A percentile compares a stretch with the other conserved stretches of the same genome.
Conservation (phyloP, 768 basidiomycete species). For the Phaeotremella skinneri region DNA sequence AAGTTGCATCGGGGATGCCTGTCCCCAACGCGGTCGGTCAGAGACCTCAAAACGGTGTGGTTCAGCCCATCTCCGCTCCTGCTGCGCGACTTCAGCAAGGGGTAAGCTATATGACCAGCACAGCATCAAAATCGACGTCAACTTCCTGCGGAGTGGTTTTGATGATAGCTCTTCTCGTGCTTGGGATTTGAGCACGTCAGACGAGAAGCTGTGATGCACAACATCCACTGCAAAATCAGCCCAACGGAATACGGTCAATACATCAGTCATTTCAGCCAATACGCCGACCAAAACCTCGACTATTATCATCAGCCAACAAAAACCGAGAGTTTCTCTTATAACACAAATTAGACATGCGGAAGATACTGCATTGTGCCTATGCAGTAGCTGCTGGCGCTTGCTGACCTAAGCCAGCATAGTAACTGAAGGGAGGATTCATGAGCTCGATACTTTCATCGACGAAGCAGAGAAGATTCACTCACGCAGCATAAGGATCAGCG, state of each 20-base stretch:
- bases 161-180: too few species aligned
- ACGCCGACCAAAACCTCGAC: neutral
- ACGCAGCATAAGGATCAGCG: slow-evolving; percentile 49
- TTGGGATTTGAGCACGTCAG: too few species aligned
- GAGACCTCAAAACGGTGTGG: too few species aligned
- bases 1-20: too few species aligned
- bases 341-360: neutral
- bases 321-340: neutral
- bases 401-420: slow-evolving; percentile 24
- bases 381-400: slow-evolving; percentile 14
- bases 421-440: slow-evolving; percentile 5
- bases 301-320: neutral
- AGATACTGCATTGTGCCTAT: neutral
- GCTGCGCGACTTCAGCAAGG: too few species aligned
- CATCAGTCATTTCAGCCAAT: slow-evolving; percentile 12
- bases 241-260: slow-evolving; percentile 7
- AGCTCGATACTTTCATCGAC: neutral
- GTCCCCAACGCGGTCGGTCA: too few species aligned
- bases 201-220: neutral
- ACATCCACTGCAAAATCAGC: neutral
- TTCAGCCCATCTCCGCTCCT: too few species aligned
- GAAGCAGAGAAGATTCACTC: slow-evolving; percentile 12
- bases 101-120: too few species aligned
- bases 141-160: too few species aligned
- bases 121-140: too few species aligned